Percentiles rank a stretch among this genome's conserved stretches.
Conservation (phyloP, 805 yeast genomes). For the Nematodospora valgi region DNA sequence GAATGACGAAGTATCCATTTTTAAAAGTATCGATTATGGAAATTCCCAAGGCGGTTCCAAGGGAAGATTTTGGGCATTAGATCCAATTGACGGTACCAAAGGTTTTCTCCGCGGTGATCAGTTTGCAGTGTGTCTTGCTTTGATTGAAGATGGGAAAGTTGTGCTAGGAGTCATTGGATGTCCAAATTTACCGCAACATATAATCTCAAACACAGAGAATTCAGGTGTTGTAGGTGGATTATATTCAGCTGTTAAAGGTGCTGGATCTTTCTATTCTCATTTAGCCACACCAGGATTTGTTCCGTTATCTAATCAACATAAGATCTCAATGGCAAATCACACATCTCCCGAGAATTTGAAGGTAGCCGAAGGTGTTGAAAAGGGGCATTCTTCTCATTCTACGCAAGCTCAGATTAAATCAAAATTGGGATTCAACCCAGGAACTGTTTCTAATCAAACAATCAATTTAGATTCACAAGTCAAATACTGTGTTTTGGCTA, state of each 20-base stretch:
- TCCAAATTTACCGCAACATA: conserved; percentile 73
- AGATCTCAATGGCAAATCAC: conserved; percentile 52
- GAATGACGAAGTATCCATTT: conserved; percentile 45
- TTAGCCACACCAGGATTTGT: conserved; percentile 37
- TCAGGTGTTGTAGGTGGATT: conserved; percentile 59
- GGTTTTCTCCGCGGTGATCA: conserved; percentile 96
- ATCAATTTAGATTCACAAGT: conserved; percentile 93
- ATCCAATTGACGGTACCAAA: conserved; percentile 96
- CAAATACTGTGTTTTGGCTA: conserved; percentile 85
- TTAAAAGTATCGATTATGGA: conserved; percentile 73
- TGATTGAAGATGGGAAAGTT: conserved; percentile 81
- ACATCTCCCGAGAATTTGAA: conserved; percentile 47
- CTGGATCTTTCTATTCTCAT: conserved; percentile 60
- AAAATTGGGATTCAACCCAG: conserved; percentile 41
- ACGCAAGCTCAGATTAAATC: conserved; percentile 75
- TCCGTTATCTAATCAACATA: conserved; percentile 26
- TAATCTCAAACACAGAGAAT: conserved; percentile 32
- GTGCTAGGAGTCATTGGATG: conserved; percentile 94
- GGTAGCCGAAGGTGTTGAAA: conserved; percentile 92
- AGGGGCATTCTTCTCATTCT: conserved; percentile 89
- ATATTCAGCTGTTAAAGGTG: conserved; percentile 63
- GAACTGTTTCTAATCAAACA: conserved; percentile 57
- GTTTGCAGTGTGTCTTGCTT: conserved; percentile 91
- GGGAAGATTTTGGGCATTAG: conserved; percentile 95
- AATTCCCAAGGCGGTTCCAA: conserved; percentile 69